These are phyloP conservation scores for Diddensiella caesifluorescens DNA, from an alignment of 805 yeast genomes.

Conservation along the genomic window DNA sequence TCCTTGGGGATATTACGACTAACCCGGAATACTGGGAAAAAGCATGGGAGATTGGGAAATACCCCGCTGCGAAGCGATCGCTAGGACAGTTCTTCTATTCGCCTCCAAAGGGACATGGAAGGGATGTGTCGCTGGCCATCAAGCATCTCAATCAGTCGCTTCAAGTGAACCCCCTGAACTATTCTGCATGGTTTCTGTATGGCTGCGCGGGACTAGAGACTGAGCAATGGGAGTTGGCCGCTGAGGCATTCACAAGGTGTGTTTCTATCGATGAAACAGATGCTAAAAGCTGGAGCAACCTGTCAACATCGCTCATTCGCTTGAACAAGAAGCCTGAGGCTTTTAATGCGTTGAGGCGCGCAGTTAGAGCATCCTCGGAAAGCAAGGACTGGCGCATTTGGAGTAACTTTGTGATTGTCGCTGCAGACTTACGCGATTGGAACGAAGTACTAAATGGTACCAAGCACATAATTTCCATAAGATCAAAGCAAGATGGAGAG, in stretches of 20 bases:
- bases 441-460: constrained; percentile 75
- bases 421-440: constrained; percentile 82
- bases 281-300: constrained; percentile 84
- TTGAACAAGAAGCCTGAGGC: constrained; percentile 69
- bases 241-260: constrained; percentile 89
- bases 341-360: constrained; percentile 75
- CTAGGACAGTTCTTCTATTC: constrained; percentile 65
- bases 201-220: constrained; percentile 85
- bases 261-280: constrained; percentile 78
- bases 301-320: constrained; percentile 72
- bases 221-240: constrained; percentile 65
- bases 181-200: constrained; percentile 84
- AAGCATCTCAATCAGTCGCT: constrained; percentile 71
- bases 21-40: constrained; percentile 74
- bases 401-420: constrained; percentile 80
- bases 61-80: constrained; percentile 81
- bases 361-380: constrained; percentile 60
- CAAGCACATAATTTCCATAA: constrained; percentile 53
- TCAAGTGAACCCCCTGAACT: constrained; percentile 63
- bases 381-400: constrained; percentile 83
- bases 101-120: constrained; percentile 56
- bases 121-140: constrained; percentile 51
- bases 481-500: constrained; percentile 54
- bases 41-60: constrained; percentile 82
- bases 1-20: constrained; percentile 77